Conservation (phyloP, 2,329 filamentous ascomycete species). For the Cryphonectria parasitica region DNA sequence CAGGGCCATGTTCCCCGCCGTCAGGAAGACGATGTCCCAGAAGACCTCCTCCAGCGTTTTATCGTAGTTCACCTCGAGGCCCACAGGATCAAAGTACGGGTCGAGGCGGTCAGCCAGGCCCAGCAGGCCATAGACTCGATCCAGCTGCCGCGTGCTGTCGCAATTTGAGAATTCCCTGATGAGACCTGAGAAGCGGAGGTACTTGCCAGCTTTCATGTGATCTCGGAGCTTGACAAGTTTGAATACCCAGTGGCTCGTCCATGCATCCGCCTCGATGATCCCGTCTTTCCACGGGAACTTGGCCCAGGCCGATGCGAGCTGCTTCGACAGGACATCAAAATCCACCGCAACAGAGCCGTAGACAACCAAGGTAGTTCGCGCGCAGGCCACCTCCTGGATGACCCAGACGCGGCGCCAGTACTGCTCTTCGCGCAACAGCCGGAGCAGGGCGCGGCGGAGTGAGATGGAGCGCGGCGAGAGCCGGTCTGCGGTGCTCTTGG, state of each 20-base stretch:
- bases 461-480: not conserved
- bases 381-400: constrained; percentile 15
- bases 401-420: constrained; percentile 20
- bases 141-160: constrained; percentile 7
- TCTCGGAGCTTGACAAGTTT: constrained; percentile 10
- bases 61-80: constrained; percentile 19
- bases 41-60: constrained; percentile 4
- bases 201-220: not conserved
- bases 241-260: not conserved
- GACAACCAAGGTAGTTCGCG: not conserved
- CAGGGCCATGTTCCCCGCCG: not conserved
- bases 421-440: not conserved
- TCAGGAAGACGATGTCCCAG: constrained; percentile 9
- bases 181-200: not conserved
- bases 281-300: not conserved
- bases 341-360: constrained; percentile 11
- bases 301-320: not conserved
- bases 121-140: constrained; percentile 14
- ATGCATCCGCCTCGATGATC: not conserved
- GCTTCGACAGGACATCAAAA: constrained; percentile 8
- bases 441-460: not conserved
- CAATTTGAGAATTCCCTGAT: not conserved
- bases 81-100: constrained; percentile 4
- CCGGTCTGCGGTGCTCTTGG: not conserved
- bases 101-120: constrained; percentile 13